A percentile compares a stretch with the other conserved stretches of the same genome.
phyloP scores from a whole-genome alignment of 2,329 filamentous ascomycete species.

The Penicillium sp. region DNA sequence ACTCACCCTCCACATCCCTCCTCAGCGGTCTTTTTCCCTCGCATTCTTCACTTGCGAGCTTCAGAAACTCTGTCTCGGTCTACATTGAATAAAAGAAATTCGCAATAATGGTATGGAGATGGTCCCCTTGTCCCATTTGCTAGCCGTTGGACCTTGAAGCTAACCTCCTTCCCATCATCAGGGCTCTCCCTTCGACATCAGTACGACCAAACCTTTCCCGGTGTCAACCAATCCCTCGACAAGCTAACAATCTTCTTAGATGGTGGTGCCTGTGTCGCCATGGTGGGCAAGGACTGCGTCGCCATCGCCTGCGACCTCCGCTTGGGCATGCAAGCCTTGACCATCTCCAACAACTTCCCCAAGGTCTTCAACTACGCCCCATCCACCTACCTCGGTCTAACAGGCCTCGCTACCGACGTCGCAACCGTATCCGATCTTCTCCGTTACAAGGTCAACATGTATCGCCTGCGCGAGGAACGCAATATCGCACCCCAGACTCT shows the following conservation, averaged over 20 bases:
- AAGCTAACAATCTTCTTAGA: slow-evolving; percentile 44
- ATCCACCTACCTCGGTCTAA: slow-evolving; percentile 91
- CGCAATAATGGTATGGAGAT: slow-evolving; percentile 26
- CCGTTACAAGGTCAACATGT: slow-evolving; percentile 99
- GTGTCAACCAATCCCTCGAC: slow-evolving; percentile 2
- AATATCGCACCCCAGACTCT: slow-evolving; percentile 92
- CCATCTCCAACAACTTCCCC: slow-evolving; percentile 98
- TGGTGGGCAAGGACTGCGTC: slow-evolving; percentile 99
- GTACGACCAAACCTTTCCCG: slow-evolving; percentile 52
- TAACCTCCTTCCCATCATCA: slow-evolving; percentile 48
- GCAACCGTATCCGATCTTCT: slow-evolving; percentile 93
- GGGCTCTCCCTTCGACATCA: slow-evolving; percentile 94
- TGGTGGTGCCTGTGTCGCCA: slow-evolving; percentile 94
- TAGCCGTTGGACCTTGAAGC: slow-evolving; percentile 26
- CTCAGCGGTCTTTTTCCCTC: slow-evolving; percentile 9
- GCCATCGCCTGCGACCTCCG: slow-evolving; percentile 99
- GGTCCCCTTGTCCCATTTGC: slow-evolving; percentile 13
- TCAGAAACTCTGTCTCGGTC: slow-evolving; percentile 2
- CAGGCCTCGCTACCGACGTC: slow-evolving; percentile 94
- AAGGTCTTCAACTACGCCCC: slow-evolving; percentile 96
- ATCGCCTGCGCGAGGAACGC: slow-evolving; percentile 96
- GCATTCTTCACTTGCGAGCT: slow-evolving; percentile 13
- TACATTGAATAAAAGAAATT: slow-evolving; percentile 18
- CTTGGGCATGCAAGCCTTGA: slow-evolving; percentile 92
- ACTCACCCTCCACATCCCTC: slow-evolving; percentile 16